Evolutionary conservation across 1,139 yeast species (phyloP).

Genomic region (Barnettozyma hawaiiensis): DNA sequence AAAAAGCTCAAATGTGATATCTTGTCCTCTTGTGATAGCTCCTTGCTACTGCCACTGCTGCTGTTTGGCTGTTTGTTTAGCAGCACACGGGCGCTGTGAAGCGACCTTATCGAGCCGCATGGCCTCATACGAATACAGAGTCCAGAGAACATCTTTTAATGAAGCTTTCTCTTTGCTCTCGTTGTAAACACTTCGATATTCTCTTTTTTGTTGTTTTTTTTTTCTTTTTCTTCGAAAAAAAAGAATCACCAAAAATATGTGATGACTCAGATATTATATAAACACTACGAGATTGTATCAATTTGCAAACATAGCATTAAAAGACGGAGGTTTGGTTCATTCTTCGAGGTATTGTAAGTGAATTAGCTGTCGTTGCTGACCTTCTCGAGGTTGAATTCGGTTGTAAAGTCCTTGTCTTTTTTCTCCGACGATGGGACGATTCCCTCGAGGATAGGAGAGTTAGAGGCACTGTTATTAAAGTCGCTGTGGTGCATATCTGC

Average conservation of each 20-base stretch:
- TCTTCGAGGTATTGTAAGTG: no score
- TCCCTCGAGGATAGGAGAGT: slow-evolving; percentile 4
- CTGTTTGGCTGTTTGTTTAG: slow-evolving; percentile 6
- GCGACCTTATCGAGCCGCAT: slow-evolving; percentile 5
- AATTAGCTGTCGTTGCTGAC: no score
- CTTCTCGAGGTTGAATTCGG: slow-evolving; percentile 1
- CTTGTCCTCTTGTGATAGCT: slow-evolving; percentile 11
- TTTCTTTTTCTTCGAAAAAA: no score
- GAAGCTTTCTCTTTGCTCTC: no score
- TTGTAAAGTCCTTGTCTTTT: not conserved
- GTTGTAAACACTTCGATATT: no score
- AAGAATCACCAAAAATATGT: no score
- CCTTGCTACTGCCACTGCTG: not conserved
- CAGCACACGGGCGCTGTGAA: slow-evolving; percentile 6
- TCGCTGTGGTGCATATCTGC: slow-evolving; percentile 37
- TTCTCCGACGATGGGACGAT: not conserved
- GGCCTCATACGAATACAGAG: slow-evolving; percentile 4
- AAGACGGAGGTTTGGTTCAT: no score
- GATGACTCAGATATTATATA: no score
- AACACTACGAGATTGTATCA: no score
- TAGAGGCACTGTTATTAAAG: slow-evolving; percentile 4
- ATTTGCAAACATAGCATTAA: no score
- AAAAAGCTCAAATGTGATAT: slow-evolving; percentile 52
- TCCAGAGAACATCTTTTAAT: slow-evolving; percentile 6
- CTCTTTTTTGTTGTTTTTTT: no score